Base-by-base conservation (phyloP, 2,329 filamentous ascomycete genomes). In the Microsporum audouinii region DNA sequence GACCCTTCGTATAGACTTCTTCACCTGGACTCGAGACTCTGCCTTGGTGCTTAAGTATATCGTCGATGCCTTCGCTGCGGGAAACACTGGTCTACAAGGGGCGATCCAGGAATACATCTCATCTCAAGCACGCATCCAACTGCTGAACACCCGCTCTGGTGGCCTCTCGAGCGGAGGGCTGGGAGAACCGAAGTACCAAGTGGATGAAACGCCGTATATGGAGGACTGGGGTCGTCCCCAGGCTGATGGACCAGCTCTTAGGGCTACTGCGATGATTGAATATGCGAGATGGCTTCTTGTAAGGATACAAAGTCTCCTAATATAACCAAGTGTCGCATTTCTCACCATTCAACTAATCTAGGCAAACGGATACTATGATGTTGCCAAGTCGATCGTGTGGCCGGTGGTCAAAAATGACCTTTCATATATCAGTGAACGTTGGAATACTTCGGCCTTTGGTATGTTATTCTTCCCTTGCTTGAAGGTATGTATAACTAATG, bases 11-110 rank as follows among this genome's bases (percentile, higher is more conserved):
- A 2, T 61, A 88, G 86, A 91, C 73, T 90, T 81, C 70, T 91
- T 84, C 70, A 89, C 86, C 1, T 91, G 88, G 88, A 89, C 85
- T 3, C 78, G 88, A 70, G 88, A 92, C 70, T 81, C 85, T n/a
- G 86, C 85, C 27, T 78, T 91, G 36, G 84, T 84, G 3, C 83
- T 87, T 74, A 89, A 89, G 75, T 77, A 79, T 56, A 75, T 91
- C 27, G 78, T 87, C 5, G 88, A 91, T 66, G 79, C 81, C n/a
- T 86, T 90, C 68, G 76, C 84, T 62, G 76, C 75, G 53, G 87
- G 86, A 51, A 80, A 87, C 66, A 73, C 77, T 1, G 74, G 75
- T 38, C 75, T 89, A 29, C 84, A 87, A 69, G 75, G 72, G 17
- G 73, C 78, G 59, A 86, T 91, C 60, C 79, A 88, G 65, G 79